Evolutionary conservation across 768 basidiomycete genomes (phyloP), one percentile per base, ranked within the genome.

Genomic region (Leccinum olivaceopallidum): DNA sequence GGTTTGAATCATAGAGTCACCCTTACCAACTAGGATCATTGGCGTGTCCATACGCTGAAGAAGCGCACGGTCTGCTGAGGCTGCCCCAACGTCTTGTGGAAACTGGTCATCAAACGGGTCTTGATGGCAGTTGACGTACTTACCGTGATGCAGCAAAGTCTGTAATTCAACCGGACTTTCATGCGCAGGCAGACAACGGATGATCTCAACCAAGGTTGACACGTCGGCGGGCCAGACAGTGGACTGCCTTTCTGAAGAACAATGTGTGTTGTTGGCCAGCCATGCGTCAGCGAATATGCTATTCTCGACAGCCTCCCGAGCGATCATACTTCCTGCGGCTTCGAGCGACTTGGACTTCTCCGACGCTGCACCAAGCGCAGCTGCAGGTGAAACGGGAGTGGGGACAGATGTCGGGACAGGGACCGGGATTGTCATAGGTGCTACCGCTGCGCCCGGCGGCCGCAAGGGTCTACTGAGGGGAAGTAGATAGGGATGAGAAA

Each of bases 331-430:
- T 4, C 85, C 90, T 2, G 85, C 84, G 0, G 84, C 82, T 69
- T 92, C 90, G 24, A 93, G 75, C 1, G 83, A 83, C 68, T 84
- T 86, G 4, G 83, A 81, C 62, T 85, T 85, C 69, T 90, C 90
- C 4, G 83, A 82, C 1, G 84, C 77, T 1, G 83, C 80, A 5
- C 87, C 87, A 34, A 90, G 75, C 1, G 79, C 78, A 1, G 89
- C 88, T 5, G 89, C 90, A 20, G 92, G 92, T 0, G 92, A 94
- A 3, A 94, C 90, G 1, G 92, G 92, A 0, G 92, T 94, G 1
- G 90, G 91, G 0, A 88, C 91, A n/a, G 82, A 81, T 3, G 78
- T 77, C 4, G 75, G 75, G 5, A 79, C 69, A 14, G 78, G 72
- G 16, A 76, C 69, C 0, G 78, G 74, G 4, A 79, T 76, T 63